Evolutionary conservation across 2,329 filamentous ascomycete species (phyloP), one percentile per base, ranked within the genome.

Genomic region (Sporothrix pallida): DNA sequence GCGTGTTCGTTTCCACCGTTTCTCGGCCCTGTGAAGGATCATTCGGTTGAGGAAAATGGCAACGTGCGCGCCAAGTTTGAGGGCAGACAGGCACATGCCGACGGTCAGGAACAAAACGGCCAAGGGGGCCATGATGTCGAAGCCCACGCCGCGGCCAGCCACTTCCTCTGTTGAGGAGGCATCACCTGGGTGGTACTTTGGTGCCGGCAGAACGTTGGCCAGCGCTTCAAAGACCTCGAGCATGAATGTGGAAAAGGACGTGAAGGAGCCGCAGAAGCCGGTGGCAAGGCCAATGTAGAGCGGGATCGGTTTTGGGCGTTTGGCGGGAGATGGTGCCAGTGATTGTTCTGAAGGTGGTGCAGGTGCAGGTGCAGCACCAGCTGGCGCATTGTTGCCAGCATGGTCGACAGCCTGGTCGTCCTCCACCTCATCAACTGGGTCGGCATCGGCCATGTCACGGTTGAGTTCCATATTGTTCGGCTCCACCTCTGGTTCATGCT

Each of bases 71-170:
- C 95, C 95, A 17, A 91, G 78, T 69, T 90, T 86, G 3, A 97
- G 84, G 0, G 88, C 93, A 0, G 88, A 86, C 3, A 96, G 82
- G 10, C 90, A 94, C 20, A 97, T 84, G 0, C 89, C 86, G 13
- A 95, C 81, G 0, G 93, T 97, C 8, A 88, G 84, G 69, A 97
- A 84, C n/a, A 93, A 83, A 54, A 97, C 89, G 17, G 91, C 93
- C 1, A 95, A 79, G 50, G 96, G 82, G 0, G 95, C 93, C 87
- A 95, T 90, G 83, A 98, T 91, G 3, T 92, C 94, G 82, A 95
- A 92, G 0, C 94, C 95, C 9, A 88, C 90, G 77, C 91, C 90
- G 2, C 94, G 87, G 1, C 81, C 20, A 13, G 48, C 65, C 0
- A 77, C 79, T 23, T 83, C 81, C 31, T 37, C 31, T 37, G 7